These are phyloP conservation scores for Mollisia scopiformis DNA, from an alignment of 2,329 filamentous ascomycete species.

Conservation along the genomic window DNA sequence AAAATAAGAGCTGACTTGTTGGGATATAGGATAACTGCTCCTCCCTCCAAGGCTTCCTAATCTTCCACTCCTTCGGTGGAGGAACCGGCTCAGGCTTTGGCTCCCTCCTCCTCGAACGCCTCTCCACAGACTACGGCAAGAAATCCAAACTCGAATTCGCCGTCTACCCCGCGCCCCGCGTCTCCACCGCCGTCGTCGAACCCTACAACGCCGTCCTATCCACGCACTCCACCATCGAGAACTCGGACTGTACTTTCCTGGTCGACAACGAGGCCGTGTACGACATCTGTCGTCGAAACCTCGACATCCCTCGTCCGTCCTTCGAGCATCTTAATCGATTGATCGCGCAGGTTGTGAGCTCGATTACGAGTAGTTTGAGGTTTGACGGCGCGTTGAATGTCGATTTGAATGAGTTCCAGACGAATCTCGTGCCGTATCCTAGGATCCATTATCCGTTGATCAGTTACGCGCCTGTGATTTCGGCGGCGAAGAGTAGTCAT, in stretches of 20 bases:
- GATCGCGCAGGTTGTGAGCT: constrained; percentile 69
- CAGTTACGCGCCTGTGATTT: constrained; percentile 66
- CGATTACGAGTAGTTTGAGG: constrained; percentile 65
- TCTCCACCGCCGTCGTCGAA: constrained; percentile 69
- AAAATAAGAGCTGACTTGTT: constrained; percentile 4
- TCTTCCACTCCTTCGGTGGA: constrained; percentile 71
- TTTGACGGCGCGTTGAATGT: constrained; percentile 71
- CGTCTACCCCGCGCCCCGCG: constrained; percentile 66
- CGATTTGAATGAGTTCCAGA: constrained; percentile 71
- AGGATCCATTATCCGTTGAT: constrained; percentile 70
- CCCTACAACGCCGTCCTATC: constrained; percentile 68
- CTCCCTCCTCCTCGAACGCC: constrained; percentile 64
- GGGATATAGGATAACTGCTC: constrained; percentile 63
- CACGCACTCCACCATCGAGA: constrained; percentile 63
- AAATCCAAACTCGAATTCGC: constrained; percentile 71
- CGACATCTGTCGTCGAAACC: constrained; percentile 66
- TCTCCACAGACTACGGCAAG: constrained; percentile 67
- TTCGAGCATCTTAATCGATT: constrained; percentile 68
- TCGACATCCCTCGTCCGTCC: constrained; percentile 65
- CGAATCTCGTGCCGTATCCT: constrained; percentile 69
- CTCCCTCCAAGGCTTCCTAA: constrained; percentile 67
- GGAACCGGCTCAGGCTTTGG: constrained; percentile 71
- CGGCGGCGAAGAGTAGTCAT: constrained; percentile 61
- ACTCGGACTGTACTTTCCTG: constrained; percentile 69
- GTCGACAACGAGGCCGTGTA: constrained; percentile 72